phyloP scores from a whole-genome alignment of 768 basidiomycete species.

The Naganishia vaughanmartiniae region DNA sequence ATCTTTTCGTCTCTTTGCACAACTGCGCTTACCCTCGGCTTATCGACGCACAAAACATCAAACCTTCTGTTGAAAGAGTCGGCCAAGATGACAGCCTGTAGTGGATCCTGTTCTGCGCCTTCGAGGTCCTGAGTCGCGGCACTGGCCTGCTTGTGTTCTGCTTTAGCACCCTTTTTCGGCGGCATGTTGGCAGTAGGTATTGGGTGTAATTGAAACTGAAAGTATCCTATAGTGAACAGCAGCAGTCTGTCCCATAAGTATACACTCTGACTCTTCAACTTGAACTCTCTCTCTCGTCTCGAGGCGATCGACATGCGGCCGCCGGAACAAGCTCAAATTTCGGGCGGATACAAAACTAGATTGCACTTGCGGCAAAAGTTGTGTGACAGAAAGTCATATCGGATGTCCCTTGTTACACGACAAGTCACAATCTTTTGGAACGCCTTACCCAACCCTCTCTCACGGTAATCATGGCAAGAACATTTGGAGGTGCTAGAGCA shows the following conservation, averaged over 20 bases:
- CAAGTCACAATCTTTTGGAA: no score
- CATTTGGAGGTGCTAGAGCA: not conserved
- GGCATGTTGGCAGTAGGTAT: conserved; percentile 2
- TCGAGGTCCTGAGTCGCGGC: conserved; percentile 18
- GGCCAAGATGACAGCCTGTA: conserved; percentile 92
- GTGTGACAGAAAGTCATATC: not conserved
- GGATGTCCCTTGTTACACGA: no score
- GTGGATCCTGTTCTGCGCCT: conserved; percentile 64
- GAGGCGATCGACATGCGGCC: not conserved
- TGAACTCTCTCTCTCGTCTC: not conserved
- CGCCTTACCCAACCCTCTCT: not conserved
- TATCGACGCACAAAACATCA: conserved; percentile 78
- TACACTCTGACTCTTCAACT: not conserved
- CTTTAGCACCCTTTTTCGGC: conserved; percentile 7
- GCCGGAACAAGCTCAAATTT: not conserved
- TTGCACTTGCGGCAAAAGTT: not conserved
- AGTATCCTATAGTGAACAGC: not conserved
- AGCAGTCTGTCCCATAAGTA: not conserved
- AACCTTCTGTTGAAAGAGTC: conserved; percentile 95
- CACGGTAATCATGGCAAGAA: not conserved
- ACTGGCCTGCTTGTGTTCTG: not conserved
- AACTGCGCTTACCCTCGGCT: conserved; percentile 71
- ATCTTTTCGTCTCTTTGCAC: not conserved
- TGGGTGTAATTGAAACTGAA: not conserved
- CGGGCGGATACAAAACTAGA: not conserved